Evolutionary conservation across 176 grass and related monocot genomes (phyloP), one percentile per base, ranked within the genome.

Genomic region (Guadua angustifolia): DNA sequence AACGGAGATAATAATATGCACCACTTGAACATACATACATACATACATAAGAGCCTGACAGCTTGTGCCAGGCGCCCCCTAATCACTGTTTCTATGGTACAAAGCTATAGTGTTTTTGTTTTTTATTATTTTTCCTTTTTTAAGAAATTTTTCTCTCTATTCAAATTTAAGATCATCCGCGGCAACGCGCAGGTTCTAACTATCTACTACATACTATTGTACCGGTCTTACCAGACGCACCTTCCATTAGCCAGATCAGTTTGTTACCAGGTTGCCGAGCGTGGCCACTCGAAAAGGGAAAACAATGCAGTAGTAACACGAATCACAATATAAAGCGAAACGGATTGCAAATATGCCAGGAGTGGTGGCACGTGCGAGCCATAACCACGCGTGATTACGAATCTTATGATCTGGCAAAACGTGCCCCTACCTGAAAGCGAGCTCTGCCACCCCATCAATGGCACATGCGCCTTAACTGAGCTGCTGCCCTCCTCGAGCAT

Each of bases 381-480:
- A 66, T 57, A 66, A 88, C 25, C 67, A 39, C 22, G 25, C 72
- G 73, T 60, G 36, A 73, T 81, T 57, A 73, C 36, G 58, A 14
- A 62, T 51, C 63, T 73, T 47, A 51, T 59, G 79, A 86, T 86
- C 83, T 86, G 78, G 47, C 72, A 82, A 24, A 78, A 47, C 21
- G 78, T 79, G 79, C 73, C 58, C 7, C 39, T 63, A 73, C 50
- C 50, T 75, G 80, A 87, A 83, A 74, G 66, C 79, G 61, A 85
- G 79, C 73, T 18, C 7, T 74, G 67, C 10, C 74, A 53, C 40
- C 68, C 60, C 64, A 82, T 77, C 71, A 87, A 83, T 86, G 44
- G 79, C 88, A 85, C 79, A 85, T 85, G 82, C 66, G 74, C 26
- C 73, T 78, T 58, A 78, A 67, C 50, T 66, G 66, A 64, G 81